Evolutionary conservation across 78 protist species (phyloP).

Genomic region (Dictyostelium purpureum): DNA sequence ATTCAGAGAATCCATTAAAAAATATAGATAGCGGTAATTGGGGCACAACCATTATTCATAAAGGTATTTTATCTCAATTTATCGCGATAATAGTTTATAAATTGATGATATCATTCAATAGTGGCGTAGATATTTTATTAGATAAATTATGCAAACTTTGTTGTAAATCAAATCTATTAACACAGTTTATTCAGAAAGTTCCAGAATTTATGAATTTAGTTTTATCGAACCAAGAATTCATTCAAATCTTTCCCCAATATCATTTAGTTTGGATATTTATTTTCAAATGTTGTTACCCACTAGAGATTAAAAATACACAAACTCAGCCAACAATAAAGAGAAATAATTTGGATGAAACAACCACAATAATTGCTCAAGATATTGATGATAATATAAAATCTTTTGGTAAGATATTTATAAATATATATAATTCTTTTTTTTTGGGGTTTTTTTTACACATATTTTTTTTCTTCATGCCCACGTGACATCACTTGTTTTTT

Average conservation of each 20-base stretch:
- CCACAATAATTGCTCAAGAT: background rate
- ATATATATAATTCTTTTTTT: no score
- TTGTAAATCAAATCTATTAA: background rate
- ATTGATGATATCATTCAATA: background rate
- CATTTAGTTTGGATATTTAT: background rate
- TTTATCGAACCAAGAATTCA: background rate
- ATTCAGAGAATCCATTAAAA: constrained; percentile 8
- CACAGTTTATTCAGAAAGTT: constrained; percentile 10
- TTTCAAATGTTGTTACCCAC: background rate
- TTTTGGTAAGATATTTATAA: background rate
- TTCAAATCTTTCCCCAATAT: background rate
- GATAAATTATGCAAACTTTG: background rate
- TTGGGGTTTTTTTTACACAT: no score
- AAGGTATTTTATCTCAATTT: constrained; percentile 17
- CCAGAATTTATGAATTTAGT: constrained; percentile 1
- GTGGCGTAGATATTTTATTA: background rate
- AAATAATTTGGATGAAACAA: background rate
- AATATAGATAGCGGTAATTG: background rate
- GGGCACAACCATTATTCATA: background rate
- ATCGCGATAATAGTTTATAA: background rate
- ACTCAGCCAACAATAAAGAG: background rate
- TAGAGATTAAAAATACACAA: background rate
- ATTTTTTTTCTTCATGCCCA: no score
- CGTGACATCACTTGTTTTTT: no score
- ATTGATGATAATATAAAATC: background rate